phyloP scores from a whole-genome alignment of 306 rosid species.

The Albizia julibrissin region DNA sequence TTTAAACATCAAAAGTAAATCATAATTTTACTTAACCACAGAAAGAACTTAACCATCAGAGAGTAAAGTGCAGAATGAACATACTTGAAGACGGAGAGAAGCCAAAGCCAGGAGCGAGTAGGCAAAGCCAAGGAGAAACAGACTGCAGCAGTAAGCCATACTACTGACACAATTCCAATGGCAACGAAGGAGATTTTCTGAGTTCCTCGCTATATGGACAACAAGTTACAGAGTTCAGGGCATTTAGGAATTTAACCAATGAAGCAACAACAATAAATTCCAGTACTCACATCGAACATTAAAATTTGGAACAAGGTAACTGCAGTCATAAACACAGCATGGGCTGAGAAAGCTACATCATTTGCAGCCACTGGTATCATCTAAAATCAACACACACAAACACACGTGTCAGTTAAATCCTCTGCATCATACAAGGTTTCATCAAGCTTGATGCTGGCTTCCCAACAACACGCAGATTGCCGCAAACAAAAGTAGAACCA shows the following conservation, averaged over 20 bases:
- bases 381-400: constrained; percentile 41
- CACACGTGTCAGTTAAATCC: neutral
- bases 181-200: constrained; percentile 71
- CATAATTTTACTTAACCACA: too few species aligned
- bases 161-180: constrained; percentile 58
- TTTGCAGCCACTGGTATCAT: constrained; percentile 97
- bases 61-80: constrained; percentile 13
- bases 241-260: constrained; percentile 1
- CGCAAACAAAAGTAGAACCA: neutral
- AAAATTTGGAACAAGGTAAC: constrained; percentile 70
- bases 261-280: constrained; percentile 7
- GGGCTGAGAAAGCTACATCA: constrained; percentile 90
- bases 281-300: constrained; percentile 66
- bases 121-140: constrained; percentile 83
- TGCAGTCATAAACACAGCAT: constrained; percentile 82
- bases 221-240: constrained; percentile 27
- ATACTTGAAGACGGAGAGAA: constrained; percentile 77
- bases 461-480: neutral
- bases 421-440: neutral
- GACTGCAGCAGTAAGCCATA: constrained; percentile 75
- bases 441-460: neutral
- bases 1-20: neutral
- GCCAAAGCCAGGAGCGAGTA: constrained; percentile 89
- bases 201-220: constrained; percentile 66
- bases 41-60: neutral